phyloP scores from a whole-genome alignment of 352 stramenopile species.

The Phytophthora multivora region DNA sequence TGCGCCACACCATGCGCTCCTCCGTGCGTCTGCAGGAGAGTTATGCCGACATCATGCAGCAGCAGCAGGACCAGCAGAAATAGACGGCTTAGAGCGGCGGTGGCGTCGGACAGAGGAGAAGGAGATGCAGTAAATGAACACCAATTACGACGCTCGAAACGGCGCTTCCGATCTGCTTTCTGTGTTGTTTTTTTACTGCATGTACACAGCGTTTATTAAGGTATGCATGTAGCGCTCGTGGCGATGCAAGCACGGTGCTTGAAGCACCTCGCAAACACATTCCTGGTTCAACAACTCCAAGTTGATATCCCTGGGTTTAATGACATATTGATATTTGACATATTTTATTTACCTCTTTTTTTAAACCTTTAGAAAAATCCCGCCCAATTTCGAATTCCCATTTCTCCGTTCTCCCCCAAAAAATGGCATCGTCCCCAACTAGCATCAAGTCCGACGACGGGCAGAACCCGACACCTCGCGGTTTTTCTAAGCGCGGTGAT shows the following conservation, averaged over 20 bases:
- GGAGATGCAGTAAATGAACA: conserved; percentile 17
- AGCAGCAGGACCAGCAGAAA: conserved; percentile 78
- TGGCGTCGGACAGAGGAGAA: background rate
- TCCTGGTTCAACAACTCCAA: too few relatives aligned
- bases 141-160: conserved; percentile 2
- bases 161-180: conserved; percentile 2
- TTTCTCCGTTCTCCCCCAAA: conserved; percentile 24
- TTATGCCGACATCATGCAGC: conserved; percentile 88
- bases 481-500: conserved; percentile 35
- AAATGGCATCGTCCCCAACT: conserved; percentile 32
- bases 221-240: too few relatives aligned
- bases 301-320: too few relatives aligned
- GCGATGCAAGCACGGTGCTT: too few relatives aligned
- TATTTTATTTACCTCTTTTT: too few relatives aligned
- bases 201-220: too few relatives aligned
- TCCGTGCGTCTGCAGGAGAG: conserved; percentile 89
- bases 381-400: conserved; percentile 11
- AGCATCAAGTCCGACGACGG: conserved; percentile 18
- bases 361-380: too few relatives aligned
- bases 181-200: background rate
- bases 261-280: too few relatives aligned
- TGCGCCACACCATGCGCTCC: conserved; percentile 91
- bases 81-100: conserved; percentile 20
- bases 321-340: too few relatives aligned
- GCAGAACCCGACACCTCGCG: conserved; percentile 5